Conservation (phyloP, 2,329 filamentous ascomycete species). For the Trichoderma koningii region DNA sequence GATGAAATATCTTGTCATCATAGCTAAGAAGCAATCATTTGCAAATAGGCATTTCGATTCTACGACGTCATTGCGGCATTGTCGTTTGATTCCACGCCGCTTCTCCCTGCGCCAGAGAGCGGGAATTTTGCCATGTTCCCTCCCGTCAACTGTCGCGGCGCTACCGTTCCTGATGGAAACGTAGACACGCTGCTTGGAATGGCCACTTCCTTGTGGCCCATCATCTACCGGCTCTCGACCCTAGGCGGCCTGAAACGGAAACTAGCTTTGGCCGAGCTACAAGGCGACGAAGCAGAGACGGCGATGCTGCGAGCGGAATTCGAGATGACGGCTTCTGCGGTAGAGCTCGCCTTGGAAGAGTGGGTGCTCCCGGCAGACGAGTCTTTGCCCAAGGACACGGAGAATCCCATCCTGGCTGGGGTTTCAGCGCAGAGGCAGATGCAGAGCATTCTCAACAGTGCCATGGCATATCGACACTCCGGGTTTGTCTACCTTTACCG, state of each 20-base stretch:
- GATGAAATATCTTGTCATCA: background rate
- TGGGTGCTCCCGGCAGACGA: constrained; percentile 56
- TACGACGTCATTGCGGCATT: constrained; percentile 67
- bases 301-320: constrained; percentile 54
- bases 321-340: constrained; percentile 54
- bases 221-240: constrained; percentile 62
- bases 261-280: constrained; percentile 48
- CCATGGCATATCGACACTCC: constrained; percentile 61
- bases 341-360: constrained; percentile 56
- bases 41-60: constrained; percentile 60
- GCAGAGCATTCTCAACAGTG: constrained; percentile 59
- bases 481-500: constrained; percentile 61
- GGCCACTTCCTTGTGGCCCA: constrained; percentile 63
- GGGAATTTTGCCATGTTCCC: constrained; percentile 51
- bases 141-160: constrained; percentile 47
- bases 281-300: constrained; percentile 47
- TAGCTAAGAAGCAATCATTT: constrained; percentile 31
- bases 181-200: constrained; percentile 63
- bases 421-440: constrained; percentile 38
- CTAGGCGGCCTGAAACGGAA: constrained; percentile 56
- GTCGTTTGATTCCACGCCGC: constrained; percentile 60
- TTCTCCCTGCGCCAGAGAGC: constrained; percentile 53
- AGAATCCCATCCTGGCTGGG: constrained; percentile 33
- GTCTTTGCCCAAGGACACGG: constrained; percentile 31
- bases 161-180: constrained; percentile 52